Evolutionary conservation across 225 moss, liverwort and hornwort genomes (phyloP).

Genomic region (Antitrichia curtipendula): DNA sequence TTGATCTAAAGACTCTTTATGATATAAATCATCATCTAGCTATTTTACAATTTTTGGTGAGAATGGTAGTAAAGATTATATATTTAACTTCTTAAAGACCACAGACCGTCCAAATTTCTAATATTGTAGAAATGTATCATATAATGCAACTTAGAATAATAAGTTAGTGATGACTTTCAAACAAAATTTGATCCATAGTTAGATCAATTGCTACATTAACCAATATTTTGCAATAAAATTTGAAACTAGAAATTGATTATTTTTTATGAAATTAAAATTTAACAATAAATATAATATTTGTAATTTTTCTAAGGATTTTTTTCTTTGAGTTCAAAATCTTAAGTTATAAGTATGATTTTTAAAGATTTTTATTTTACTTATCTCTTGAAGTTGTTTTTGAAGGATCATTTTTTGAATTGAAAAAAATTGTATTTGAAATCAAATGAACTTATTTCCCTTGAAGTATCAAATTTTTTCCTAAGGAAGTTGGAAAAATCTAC

Average conservation of each 20-base stretch:
- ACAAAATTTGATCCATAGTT: neutral
- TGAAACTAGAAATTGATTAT: too few relatives aligned
- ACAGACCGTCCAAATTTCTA: accelerated
- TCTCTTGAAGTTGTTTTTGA: neutral
- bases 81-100: neutral
- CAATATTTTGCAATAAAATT: neutral
- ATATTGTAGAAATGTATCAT: neutral
- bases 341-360: neutral
- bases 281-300: neutral
- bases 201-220: neutral
- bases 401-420: neutral
- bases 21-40: accelerated
- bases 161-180: neutral
- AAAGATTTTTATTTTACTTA: neutral
- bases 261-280: neutral
- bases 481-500: too few relatives aligned
- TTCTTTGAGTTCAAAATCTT: neutral
- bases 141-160: neutral
- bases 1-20: neutral
- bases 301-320: neutral
- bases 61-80: neutral
- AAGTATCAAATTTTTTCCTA: neutral
- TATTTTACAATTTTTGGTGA: neutral
- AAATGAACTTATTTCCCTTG: neutral
- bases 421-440: neutral